A percentile compares a stretch with the other conserved stretches of the same genome.
Evolutionary conservation across 192 early-diverging fungal genomes (phyloP).

Genomic region (Obelidium mucronatum): DNA sequence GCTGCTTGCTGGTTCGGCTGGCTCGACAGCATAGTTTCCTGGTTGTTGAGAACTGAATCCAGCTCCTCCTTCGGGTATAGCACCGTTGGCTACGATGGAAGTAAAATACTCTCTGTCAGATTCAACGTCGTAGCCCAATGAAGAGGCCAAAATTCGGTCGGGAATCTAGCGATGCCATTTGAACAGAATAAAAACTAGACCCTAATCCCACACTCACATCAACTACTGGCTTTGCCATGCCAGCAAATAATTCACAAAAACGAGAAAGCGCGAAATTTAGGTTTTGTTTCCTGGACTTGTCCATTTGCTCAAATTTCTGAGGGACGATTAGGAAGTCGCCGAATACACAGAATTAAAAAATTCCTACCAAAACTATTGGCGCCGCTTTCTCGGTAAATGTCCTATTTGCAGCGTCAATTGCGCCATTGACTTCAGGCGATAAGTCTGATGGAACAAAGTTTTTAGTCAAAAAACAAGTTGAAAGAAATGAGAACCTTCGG

Average conservation of each 20-base stretch:
- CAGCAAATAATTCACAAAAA: conserved; percentile 36
- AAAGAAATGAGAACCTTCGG: conserved; percentile 11
- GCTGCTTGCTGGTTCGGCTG: neutral
- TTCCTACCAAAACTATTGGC: conserved; percentile 37
- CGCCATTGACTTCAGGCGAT: conserved; percentile 40
- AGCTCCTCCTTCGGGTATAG: neutral
- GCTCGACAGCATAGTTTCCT: neutral
- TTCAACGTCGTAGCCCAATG: conserved; percentile 38
- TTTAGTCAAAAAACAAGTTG: neutral
- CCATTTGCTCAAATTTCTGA: conserved; percentile 52
- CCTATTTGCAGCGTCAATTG: conserved; percentile 36
- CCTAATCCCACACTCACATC: conserved; percentile 21
- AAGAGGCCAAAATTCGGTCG: conserved; percentile 38
- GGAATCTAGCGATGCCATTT: conserved; percentile 27
- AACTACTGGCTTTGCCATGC: conserved; percentile 22
- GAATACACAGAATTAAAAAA: neutral
- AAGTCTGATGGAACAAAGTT: neutral
- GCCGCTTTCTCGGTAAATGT: conserved; percentile 34
- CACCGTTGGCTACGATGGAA: neutral
- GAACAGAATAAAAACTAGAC: neutral
- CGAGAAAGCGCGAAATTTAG: conserved; percentile 36
- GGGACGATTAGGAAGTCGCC: neutral
- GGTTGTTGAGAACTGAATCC: neutral
- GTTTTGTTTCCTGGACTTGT: conserved; percentile 27
- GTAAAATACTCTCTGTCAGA: conserved; percentile 32